Evolutionary conservation across 306 rosid genomes (phyloP).

Genomic region (Dryas drummondii): DNA sequence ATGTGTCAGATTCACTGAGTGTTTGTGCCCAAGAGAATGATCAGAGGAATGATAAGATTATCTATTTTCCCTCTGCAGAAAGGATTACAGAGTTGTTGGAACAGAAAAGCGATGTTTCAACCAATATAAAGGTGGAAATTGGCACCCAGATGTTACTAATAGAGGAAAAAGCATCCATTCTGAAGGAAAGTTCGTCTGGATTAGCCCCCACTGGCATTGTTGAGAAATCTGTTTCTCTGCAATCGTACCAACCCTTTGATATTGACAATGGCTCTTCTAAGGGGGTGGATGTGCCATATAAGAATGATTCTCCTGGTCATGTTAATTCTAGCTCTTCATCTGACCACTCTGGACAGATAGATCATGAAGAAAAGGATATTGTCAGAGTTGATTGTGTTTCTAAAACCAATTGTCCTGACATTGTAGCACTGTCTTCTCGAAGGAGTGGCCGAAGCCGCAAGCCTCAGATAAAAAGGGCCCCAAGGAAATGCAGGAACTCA

Average conservation of each 20-base stretch:
- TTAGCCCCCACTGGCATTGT: conserved; percentile 28
- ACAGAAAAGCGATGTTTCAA: conserved; percentile 21
- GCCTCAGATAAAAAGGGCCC: conserved; percentile 49
- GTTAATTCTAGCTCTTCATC: conserved; percentile 31
- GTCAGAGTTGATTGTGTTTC: conserved; percentile 42
- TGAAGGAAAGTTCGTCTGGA: conserved; percentile 37
- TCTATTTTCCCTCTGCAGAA: conserved; percentile 11
- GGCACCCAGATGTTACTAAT: conserved; percentile 27
- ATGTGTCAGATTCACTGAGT: conserved; percentile 39
- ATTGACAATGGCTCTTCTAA: conserved; percentile 37
- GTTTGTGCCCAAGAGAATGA: conserved; percentile 34
- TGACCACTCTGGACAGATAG: conserved; percentile 35
- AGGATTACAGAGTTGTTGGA: conserved; percentile 22
- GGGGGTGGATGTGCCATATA: conserved; percentile 33
- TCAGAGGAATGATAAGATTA: conserved; percentile 28
- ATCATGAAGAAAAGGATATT: conserved; percentile 44
- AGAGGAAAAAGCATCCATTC: conserved; percentile 40
- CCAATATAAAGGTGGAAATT: conserved; percentile 31
- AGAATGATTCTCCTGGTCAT: conserved; percentile 39
- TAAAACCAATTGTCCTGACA: conserved; percentile 39
- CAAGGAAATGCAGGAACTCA: conserved; percentile 58
- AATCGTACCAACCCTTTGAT: conserved; percentile 41
- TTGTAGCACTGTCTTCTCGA: conserved; percentile 44
- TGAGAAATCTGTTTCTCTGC: conserved; percentile 37
- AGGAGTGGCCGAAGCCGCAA: conserved; percentile 55